phyloP scores from a whole-genome alignment of 176 grass and related monocot genomes.

The Oryza australiensis region DNA sequence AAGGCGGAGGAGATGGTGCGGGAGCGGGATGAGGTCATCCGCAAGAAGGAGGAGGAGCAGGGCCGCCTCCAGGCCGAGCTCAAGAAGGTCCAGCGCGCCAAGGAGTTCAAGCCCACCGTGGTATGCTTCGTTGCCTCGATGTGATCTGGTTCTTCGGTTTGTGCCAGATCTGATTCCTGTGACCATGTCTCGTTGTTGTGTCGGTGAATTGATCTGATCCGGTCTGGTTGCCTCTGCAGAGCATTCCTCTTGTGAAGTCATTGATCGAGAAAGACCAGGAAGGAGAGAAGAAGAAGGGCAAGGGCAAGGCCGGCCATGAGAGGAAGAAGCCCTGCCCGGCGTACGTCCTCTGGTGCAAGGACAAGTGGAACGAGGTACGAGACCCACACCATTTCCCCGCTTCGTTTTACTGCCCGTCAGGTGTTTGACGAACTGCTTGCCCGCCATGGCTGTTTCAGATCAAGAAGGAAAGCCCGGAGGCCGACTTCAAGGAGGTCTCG shows the following conservation, averaged over 20 bases:
- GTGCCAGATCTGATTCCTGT: neutral
- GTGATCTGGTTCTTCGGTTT: no score
- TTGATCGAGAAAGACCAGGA: constrained; percentile 61
- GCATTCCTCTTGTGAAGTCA: constrained; percentile 59
- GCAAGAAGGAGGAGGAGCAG: constrained; percentile 72
- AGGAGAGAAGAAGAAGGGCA: constrained; percentile 60
- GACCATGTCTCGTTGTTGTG: accelerated
- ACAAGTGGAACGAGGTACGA: constrained; percentile 77
- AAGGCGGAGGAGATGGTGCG: constrained; percentile 71
- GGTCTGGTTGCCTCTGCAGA: constrained; percentile 31
- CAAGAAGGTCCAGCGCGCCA: constrained; percentile 77
- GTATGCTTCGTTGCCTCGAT: no score
- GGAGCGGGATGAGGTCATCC: constrained; percentile 68
- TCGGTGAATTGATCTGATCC: neutral
- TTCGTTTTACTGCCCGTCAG: neutral
- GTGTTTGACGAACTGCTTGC: constrained; percentile 29
- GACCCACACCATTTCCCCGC: neutral
- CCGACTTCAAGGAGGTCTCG: constrained; percentile 74
- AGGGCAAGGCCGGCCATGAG: constrained; percentile 41
- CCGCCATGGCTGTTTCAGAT: constrained; percentile 24
- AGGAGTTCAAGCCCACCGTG: constrained; percentile 97
- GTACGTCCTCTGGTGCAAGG: constrained; percentile 77
- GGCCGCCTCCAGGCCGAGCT: constrained; percentile 64
- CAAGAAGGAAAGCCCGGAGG: constrained; percentile 67
- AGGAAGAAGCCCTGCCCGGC: constrained; percentile 74